Conservation (phyloP, 1,284 basidiomycete genomes). For the Irpex sp. region DNA sequence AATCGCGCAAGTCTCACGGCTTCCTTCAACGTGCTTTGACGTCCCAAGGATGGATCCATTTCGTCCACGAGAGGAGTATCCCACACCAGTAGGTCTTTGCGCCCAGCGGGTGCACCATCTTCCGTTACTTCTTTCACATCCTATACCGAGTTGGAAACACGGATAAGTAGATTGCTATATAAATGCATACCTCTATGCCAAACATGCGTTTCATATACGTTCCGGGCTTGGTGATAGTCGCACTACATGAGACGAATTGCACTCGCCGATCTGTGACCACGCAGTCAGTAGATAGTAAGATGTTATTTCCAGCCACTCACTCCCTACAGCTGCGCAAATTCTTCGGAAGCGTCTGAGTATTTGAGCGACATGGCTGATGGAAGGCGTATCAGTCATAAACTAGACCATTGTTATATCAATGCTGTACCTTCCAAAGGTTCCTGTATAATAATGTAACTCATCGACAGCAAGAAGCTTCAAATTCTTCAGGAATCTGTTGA, state of each 20-base stretch:
- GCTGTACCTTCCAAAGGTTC: slow-evolving; percentile 65
- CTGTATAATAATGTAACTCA: slow-evolving; percentile 80
- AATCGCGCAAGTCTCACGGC: slow-evolving; percentile 76
- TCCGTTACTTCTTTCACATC: slow-evolving; percentile 71
- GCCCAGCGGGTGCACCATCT: slow-evolving; percentile 83
- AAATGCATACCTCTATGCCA: slow-evolving; percentile 49
- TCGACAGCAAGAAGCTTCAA: slow-evolving; percentile 83
- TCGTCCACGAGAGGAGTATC: slow-evolving; percentile 66
- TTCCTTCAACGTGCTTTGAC: slow-evolving; percentile 64
- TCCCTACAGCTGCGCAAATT: slow-evolving; percentile 83
- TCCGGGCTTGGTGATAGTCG: slow-evolving; percentile 81
- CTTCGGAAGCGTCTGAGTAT: slow-evolving; percentile 75
- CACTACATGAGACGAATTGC: slow-evolving; percentile 85
- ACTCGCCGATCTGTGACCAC: slow-evolving; percentile 43
- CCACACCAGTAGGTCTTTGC: slow-evolving; percentile 81
- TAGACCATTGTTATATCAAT: background rate
- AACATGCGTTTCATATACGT: slow-evolving; percentile 77
- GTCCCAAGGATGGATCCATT: slow-evolving; percentile 53
- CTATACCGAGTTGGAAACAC: slow-evolving; percentile 17
- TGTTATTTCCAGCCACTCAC: slow-evolving; percentile 37
- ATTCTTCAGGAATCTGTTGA: slow-evolving; percentile 63
- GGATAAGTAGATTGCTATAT: background rate
- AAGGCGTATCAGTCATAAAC: background rate
- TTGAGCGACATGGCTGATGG: slow-evolving; percentile 71
- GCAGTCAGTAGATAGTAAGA: background rate